Evolutionary conservation across 495 filamentous ascomycete genomes (phyloP).

Genomic region (Hypoxylon fragiforme): DNA sequence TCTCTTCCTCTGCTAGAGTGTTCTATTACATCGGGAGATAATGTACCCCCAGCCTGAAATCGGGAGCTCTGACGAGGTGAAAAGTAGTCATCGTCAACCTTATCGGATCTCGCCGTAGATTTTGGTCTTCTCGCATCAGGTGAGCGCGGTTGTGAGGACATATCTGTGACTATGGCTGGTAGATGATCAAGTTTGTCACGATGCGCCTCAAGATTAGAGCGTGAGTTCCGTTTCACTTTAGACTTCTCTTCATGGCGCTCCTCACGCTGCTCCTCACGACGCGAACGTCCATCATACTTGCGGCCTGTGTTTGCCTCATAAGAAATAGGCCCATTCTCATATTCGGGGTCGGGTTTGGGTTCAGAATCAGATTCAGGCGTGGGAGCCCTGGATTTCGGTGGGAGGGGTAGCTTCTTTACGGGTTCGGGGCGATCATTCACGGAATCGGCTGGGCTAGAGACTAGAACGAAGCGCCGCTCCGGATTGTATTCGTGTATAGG

Average conservation of each 20-base stretch:
- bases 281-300: constrained; percentile 37
- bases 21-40: constrained; percentile 41
- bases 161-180: constrained; percentile 35
- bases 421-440: constrained; percentile 21
- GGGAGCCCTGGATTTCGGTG: constrained; percentile 28
- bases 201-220: constrained; percentile 25
- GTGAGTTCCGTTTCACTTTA: constrained; percentile 19
- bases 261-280: constrained; percentile 28
- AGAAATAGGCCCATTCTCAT: constrained; percentile 14
- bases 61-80: constrained; percentile 31
- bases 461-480: constrained; percentile 51
- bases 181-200: constrained; percentile 32
- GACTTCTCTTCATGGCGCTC: constrained; percentile 31
- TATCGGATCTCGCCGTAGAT: constrained; percentile 37
- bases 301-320: constrained; percentile 50
- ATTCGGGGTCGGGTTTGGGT: constrained; percentile 13
- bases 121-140: constrained; percentile 27
- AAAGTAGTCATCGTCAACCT: constrained; percentile 37
- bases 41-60: constrained; percentile 11
- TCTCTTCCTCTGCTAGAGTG: constrained; percentile 43
- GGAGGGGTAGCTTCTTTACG: constrained; percentile 9
- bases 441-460: constrained; percentile 38
- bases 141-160: constrained; percentile 6
- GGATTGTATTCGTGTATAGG: constrained; percentile 49
- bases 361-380: constrained; percentile 4